Percentiles rank a stretch among this genome's conserved stretches.
These are phyloP conservation scores for Xylaria sp. DNA, from an alignment of 495 filamentous ascomycete genomes.

Conservation along the genomic window DNA sequence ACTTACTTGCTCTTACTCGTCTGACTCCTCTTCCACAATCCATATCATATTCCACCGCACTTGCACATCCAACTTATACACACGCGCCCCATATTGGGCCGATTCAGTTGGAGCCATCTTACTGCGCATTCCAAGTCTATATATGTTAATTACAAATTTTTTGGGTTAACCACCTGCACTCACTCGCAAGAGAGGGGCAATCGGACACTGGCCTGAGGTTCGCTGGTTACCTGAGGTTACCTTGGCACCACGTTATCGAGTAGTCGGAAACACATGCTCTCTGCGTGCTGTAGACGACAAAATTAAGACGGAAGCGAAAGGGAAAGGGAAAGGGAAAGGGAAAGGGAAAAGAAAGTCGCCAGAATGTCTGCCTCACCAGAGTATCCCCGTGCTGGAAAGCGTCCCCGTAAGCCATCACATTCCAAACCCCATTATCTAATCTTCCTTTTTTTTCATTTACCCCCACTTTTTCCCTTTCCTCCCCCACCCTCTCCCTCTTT, in stretches of 20 bases:
- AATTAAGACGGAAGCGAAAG: background rate
- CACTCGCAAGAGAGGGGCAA: background rate
- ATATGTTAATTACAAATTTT: slow-evolving; percentile 15
- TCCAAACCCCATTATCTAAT: background rate
- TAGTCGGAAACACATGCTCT: background rate
- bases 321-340: background rate
- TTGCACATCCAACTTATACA: background rate
- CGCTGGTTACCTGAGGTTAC: background rate
- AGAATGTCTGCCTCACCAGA: slow-evolving; percentile 31
- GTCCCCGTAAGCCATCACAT: slow-evolving; percentile 38
- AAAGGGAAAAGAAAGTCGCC: background rate
- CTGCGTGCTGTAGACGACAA: background rate
- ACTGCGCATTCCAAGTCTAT: background rate
- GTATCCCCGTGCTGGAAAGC: slow-evolving; percentile 39
- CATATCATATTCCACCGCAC: background rate
- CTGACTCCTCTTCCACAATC: slow-evolving; percentile 6
- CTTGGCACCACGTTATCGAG: background rate
- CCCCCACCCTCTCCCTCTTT: background rate
- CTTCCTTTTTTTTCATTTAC: background rate
- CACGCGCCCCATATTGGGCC: background rate
- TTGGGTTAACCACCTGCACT: background rate
- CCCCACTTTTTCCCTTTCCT: background rate
- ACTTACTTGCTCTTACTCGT: too few species aligned
- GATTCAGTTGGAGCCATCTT: background rate
- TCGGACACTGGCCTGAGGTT: too few species aligned